Evolutionary conservation across 805 yeast genomes (phyloP).

Genomic region (Hanseniaspora lachancei): DNA sequence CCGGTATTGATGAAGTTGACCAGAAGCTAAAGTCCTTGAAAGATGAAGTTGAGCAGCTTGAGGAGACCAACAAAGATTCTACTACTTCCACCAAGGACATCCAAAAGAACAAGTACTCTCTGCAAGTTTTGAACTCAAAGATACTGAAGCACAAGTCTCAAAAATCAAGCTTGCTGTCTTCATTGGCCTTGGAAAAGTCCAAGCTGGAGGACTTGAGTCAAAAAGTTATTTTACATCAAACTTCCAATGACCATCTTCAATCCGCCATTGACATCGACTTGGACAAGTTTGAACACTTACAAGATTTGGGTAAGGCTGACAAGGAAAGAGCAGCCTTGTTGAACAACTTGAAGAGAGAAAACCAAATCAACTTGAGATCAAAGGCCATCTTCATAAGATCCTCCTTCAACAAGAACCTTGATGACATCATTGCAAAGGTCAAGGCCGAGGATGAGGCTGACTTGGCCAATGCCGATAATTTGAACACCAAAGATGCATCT

Average conservation of each 20-base stretch:
- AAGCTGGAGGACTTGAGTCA: slow-evolving; percentile 29
- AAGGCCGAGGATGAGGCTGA: slow-evolving; percentile 14
- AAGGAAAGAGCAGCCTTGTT: slow-evolving; percentile 20
- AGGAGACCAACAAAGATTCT: slow-evolving; percentile 18
- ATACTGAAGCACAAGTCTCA: slow-evolving; percentile 22
- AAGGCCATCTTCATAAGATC: slow-evolving; percentile 18
- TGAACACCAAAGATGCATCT: slow-evolving; percentile 6
- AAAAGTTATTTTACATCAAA: slow-evolving; percentile 28
- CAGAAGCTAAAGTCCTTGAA: slow-evolving; percentile 20
- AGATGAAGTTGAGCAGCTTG: background rate
- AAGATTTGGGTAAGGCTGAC: slow-evolving; percentile 30
- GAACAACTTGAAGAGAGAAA: slow-evolving; percentile 22
- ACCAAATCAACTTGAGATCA: slow-evolving; percentile 9
- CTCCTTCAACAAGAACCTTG: slow-evolving; percentile 24
- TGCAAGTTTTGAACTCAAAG: slow-evolving; percentile 25
- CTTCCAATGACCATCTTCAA: slow-evolving; percentile 27
- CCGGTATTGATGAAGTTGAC: slow-evolving; percentile 24
- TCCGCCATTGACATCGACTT: slow-evolving; percentile 28
- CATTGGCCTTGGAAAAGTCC: slow-evolving; percentile 26
- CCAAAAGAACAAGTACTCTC: slow-evolving; percentile 24
- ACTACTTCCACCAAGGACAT: slow-evolving; percentile 23
- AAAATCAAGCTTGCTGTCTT: slow-evolving; percentile 29
- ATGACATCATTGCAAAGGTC: slow-evolving; percentile 21
- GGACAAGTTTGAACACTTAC: slow-evolving; percentile 30
- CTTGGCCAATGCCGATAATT: slow-evolving; percentile 14